phyloP scores from a whole-genome alignment of 192 early-diverging fungal species.

The Podila epicladia region DNA sequence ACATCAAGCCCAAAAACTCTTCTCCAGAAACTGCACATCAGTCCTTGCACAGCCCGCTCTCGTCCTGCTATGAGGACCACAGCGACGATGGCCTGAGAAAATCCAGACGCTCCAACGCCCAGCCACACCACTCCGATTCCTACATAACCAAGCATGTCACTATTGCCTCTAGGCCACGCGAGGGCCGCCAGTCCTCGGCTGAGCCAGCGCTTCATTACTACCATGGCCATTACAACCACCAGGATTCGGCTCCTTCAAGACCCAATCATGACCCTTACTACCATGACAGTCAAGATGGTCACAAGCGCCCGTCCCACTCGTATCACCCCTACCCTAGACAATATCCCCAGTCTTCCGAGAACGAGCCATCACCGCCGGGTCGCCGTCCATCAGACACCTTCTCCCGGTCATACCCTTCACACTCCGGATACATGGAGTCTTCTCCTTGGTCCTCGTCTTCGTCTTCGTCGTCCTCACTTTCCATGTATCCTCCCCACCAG shows the following conservation, averaged over 20 bases:
- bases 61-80: constrained; percentile 30
- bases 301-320: background rate
- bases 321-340: background rate
- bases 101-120: background rate
- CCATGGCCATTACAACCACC: background rate
- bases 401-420: background rate
- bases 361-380: background rate
- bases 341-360: background rate
- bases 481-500: no score
- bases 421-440: no score
- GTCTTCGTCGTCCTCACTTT: background rate
- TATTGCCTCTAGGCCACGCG: no score
- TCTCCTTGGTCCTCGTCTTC: background rate
- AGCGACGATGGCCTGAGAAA: constrained; percentile 22
- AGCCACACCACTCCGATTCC: background rate
- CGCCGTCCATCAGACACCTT: background rate
- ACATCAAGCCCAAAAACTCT: constrained; percentile 45
- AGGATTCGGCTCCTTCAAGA: constrained; percentile 15
- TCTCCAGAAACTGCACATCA: background rate
- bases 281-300: background rate
- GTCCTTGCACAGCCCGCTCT: constrained; percentile 31
- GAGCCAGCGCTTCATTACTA: background rate
- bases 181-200: no score
- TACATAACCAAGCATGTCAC: background rate
- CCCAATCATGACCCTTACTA: constrained; percentile 21